Evolutionary conservation across 495 filamentous ascomycete species (phyloP), one percentile per base, ranked within the genome.

Genomic region (Tuber calosporum): DNA sequence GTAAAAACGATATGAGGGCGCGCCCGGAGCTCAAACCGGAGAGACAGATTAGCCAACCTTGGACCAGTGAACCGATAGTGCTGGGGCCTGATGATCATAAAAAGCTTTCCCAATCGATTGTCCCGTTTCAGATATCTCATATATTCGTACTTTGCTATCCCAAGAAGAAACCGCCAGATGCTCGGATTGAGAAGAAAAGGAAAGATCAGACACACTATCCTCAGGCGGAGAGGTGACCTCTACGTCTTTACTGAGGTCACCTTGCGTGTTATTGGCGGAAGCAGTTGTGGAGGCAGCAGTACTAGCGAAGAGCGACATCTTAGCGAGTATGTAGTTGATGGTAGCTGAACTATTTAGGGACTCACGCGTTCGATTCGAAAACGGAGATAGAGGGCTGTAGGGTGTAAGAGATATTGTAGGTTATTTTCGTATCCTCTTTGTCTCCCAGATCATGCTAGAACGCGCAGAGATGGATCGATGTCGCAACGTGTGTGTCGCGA

Each of bases 91-190:
- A 83, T 90, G 88, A 74, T 92, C 89, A 81, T 94, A 91, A 41
- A 91, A 81, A 37, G 92, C 91, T 81, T 93, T 94, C 42, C 91
- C 91, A 82, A 89, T 86, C 80, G 90, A 93, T 77, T 88, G 85
- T 34, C 90, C 91, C 76, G 87, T 86, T 58, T 85, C 84, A 69
- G 89, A 89, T 83, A 95, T 91, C 82, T 96, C 91, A 83, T 96
- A 97, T 77, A 97, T 94, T 77, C 92, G 90, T 74, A 96, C 92
- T 79, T 92, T 93, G 82, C 93, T 96, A 81, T 97, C 94, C 94
- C 94, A 97, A 40, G 90, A 94, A 71, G 92, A 86, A 48, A 95
- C 90, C 26, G 94, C 93, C 22, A 97, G 84, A 84, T 93, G 88
- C 73, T 97, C 90, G 74, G 85, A 86, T 70, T 86, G 84, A 0